Conservation (phyloP, 1,284 basidiomycete species). For the Trametes sp. region DNA sequence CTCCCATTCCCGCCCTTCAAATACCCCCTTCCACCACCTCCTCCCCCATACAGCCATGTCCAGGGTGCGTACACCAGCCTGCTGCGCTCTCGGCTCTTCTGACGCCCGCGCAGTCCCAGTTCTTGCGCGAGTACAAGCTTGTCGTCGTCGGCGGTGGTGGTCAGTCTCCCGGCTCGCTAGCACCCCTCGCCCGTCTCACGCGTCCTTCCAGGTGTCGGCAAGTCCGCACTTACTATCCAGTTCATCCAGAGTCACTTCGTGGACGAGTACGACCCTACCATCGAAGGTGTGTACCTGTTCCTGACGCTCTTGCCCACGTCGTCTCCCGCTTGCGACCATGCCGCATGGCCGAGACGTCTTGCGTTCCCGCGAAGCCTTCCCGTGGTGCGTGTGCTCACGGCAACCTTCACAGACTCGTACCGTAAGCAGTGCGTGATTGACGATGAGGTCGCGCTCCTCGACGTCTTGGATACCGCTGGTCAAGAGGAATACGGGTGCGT, state of each 20-base stretch:
- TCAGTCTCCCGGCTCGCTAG: slow-evolving; percentile 48
- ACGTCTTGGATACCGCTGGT: slow-evolving; percentile 98
- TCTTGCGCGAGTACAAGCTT: slow-evolving; percentile 94
- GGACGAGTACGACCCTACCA: slow-evolving; percentile 98
- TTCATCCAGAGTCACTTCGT: slow-evolving; percentile 99
- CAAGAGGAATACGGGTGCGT: slow-evolving; percentile 98
- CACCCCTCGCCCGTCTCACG: slow-evolving; percentile 4
- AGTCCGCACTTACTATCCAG: slow-evolving; percentile 96
- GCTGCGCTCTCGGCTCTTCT: background rate
- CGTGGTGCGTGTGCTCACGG: background rate
- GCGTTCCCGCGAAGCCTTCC: background rate
- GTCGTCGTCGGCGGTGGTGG: slow-evolving; percentile 99
- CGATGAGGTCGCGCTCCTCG: slow-evolving; percentile 96
- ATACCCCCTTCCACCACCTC: slow-evolving; percentile 20
- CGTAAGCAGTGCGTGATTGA: slow-evolving; percentile 97
- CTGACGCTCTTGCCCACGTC: background rate
- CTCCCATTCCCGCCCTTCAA: slow-evolving; percentile 26
- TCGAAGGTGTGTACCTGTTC: slow-evolving; percentile 71
- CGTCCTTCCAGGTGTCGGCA: slow-evolving; percentile 83
- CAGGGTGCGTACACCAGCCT: slow-evolving; percentile 34
- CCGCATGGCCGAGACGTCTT: background rate
- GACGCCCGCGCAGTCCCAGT: slow-evolving; percentile 69
- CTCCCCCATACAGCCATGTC: slow-evolving; percentile 38
- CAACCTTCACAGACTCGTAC: slow-evolving; percentile 77
- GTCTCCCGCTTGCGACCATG: background rate